Evolutionary conservation across 805 yeast species (phyloP).

Genomic region (Saturnispora serradocipensis): DNA sequence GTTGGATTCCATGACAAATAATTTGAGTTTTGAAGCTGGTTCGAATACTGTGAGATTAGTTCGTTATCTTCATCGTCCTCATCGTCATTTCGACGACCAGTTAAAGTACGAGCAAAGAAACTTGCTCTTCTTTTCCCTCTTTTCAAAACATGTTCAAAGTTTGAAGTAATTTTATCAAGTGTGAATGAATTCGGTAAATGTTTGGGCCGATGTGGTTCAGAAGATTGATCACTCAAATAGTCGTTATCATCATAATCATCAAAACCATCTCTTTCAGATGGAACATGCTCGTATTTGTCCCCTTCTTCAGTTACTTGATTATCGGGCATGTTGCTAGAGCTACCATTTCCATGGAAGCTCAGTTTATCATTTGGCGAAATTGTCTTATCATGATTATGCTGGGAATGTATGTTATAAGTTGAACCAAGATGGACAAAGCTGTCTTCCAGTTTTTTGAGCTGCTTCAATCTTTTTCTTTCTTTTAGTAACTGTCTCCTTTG

Average conservation of each 20-base stretch:
- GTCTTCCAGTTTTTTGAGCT: slow-evolving; percentile 1
- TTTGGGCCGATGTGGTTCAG: neutral
- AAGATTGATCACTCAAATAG: neutral
- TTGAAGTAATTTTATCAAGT: slow-evolving; percentile 4
- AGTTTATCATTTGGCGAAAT: neutral
- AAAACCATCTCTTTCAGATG: neutral
- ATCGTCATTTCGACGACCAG: slow-evolving; percentile 8
- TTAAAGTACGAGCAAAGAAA: slow-evolving; percentile 15
- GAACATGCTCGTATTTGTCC: neutral
- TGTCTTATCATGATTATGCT: neutral
- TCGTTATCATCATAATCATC: neutral
- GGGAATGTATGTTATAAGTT: neutral
- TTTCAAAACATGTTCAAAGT: slow-evolving; percentile 7
- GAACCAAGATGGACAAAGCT: neutral
- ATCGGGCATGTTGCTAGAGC: neutral
- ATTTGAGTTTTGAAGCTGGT: slow-evolving; percentile 35
- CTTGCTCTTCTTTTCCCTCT: slow-evolving; percentile 8
- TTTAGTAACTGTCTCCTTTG: slow-evolving; percentile 19
- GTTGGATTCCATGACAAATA: slow-evolving; percentile 89
- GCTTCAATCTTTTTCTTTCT: slow-evolving; percentile 9
- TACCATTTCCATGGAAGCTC: neutral
- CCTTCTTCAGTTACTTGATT: neutral
- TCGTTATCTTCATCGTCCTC: slow-evolving; percentile 23
- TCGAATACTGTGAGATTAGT: slow-evolving; percentile 19
- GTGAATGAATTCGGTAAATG: neutral